Evolutionary conservation across 306 rosid species (phyloP), one percentile per base, ranked within the genome.

Genomic region (Cicer pinnatifidum): DNA sequence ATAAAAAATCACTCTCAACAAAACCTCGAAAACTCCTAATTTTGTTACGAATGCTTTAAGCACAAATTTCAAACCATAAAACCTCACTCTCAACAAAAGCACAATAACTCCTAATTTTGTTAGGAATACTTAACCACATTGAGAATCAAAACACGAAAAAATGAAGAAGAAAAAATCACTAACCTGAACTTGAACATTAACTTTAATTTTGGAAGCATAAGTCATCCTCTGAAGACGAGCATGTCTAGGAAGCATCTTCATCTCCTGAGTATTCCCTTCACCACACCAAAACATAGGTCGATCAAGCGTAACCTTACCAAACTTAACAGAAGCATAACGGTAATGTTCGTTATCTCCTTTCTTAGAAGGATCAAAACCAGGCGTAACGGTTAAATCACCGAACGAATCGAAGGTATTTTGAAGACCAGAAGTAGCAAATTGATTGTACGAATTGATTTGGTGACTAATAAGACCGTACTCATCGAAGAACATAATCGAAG

Each of bases 141-240:
- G 1, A 1, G 11, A 11, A 71, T 4, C 37, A 12, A 12, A 19
- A 53, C 62, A 40, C 23, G 11, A n/a, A 15, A 1, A 69, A 48
- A 20, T 10, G 9, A 15, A 23, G 28, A 1, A 39, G 7, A 7
- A 51, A 13, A 23, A 19, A 20, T 0, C 2, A 1, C 33, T 2
- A 0, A 95, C 99, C 99, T 95, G 82, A 47, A 91, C 69, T 37
- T 76, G 68, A 61, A 88, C 70, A 13, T 72, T 46, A 45, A 87
- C 84, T 80, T 84, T 90, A 77, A 95, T 87, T 68, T 87, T 86
- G 0, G 97, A 73, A 1, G 97, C 82, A 45, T 91, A 95, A 0
- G 99, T 91, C 99, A 95, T 95, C 78, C 92, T 95, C 84, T 91
- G 99, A 19, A 95, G 81, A 1, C 99, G 80, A 13, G 99, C 99